Evolutionary conservation across 1,284 basidiomycete species (phyloP).

Genomic region (Ceratorhiza oryzae-sativae): DNA sequence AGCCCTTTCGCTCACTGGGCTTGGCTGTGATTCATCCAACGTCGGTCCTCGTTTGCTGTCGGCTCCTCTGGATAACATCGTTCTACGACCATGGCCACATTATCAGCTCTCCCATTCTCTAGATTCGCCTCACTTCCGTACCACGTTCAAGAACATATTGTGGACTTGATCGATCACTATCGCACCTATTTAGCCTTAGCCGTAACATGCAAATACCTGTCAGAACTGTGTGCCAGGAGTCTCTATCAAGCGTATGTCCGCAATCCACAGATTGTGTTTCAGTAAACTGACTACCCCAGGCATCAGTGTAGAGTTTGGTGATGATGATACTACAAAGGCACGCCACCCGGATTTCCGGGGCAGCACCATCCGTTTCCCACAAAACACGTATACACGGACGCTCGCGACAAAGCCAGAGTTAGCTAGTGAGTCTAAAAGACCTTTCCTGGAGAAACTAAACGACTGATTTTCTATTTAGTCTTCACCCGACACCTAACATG

Average conservation of each 20-base stretch:
- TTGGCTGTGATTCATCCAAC: no score
- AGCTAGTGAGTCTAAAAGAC: neutral
- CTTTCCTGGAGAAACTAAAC: no score
- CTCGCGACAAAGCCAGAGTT: neutral
- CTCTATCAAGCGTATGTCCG: conserved; percentile 6
- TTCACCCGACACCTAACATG: neutral
- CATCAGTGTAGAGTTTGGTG: neutral
- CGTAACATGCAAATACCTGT: conserved; percentile 1
- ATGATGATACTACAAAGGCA: neutral
- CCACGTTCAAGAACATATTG: neutral
- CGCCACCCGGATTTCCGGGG: neutral
- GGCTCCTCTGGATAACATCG: no score
- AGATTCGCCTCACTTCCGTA: conserved; percentile 9
- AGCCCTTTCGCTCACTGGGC: no score
- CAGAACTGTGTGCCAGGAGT: conserved; percentile 2
- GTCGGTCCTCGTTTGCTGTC: no score
- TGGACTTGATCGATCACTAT: conserved; percentile 3
- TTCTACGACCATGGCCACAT: neutral
- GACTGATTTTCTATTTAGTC: no score
- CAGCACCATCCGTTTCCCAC: neutral
- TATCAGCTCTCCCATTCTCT: neutral
- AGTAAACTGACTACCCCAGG: neutral
- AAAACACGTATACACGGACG: neutral
- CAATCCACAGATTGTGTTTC: neutral
- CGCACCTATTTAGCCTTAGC: neutral